phyloP scores from a whole-genome alignment of 73 alveolate species.

The Paraurostyla sp. region DNA sequence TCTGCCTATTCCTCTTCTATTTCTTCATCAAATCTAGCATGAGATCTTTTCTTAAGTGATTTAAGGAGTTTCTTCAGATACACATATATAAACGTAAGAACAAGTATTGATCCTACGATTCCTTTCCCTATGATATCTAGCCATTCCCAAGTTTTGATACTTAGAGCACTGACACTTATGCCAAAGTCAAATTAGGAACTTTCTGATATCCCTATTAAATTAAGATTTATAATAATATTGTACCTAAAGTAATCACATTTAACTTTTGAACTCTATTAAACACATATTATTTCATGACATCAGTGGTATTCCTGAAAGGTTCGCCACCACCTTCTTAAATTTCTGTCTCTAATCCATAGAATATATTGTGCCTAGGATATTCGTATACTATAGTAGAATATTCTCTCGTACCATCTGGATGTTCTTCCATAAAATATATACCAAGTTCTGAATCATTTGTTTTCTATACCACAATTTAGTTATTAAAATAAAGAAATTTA shows the following conservation, averaged over 20 bases:
- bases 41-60: conserved; percentile 40
- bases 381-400: conserved; percentile 56
- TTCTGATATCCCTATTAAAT: too few species aligned
- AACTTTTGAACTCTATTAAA: not conserved
- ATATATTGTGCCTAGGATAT: conserved; percentile 27
- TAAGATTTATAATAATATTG: too few species aligned
- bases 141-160: conserved; percentile 11
- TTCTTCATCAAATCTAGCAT: conserved; percentile 43
- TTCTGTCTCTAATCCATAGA: not conserved
- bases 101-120: not conserved
- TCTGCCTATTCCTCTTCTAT: conserved; percentile 41
- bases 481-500: not conserved
- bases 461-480: not conserved
- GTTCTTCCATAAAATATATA: conserved; percentile 41
- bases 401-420: conserved; percentile 48
- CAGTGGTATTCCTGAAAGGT: conserved; percentile 40
- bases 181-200: conserved; percentile 52
- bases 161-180: conserved; percentile 7
- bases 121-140: not conserved
- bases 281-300: conserved; percentile 35
- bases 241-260: conserved; percentile 41
- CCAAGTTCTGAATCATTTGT: conserved; percentile 54
- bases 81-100: conserved; percentile 23
- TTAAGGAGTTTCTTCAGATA: not conserved
- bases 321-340: not conserved